Evolutionary conservation across 352 stramenopile species (phyloP).

Genomic region (Phytopythium boreale): DNA sequence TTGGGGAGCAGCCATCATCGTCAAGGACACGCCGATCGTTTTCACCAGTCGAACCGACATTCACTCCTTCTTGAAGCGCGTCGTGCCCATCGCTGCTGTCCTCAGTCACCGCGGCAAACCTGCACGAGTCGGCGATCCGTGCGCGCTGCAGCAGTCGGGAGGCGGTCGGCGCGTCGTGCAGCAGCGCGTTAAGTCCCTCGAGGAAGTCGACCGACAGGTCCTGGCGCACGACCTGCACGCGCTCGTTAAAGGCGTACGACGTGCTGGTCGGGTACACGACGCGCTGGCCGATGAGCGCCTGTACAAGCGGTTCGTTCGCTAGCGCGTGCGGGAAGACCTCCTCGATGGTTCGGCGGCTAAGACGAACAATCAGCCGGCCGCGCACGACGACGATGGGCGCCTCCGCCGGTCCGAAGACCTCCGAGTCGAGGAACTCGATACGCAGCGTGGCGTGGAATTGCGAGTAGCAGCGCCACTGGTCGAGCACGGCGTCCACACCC

Average conservation of each 20-base stretch:
- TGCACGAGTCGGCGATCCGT: slow-evolving; percentile 32
- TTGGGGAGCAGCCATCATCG: not conserved
- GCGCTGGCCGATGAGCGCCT: slow-evolving; percentile 47
- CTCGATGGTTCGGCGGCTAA: slow-evolving; percentile 57
- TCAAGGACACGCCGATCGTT: not conserved
- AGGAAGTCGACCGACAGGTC: slow-evolving; percentile 60
- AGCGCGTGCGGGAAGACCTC: slow-evolving; percentile 67
- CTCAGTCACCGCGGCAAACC: slow-evolving; percentile 11
- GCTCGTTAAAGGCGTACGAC: slow-evolving; percentile 52
- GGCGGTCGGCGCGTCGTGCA: slow-evolving; percentile 23
- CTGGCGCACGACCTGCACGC: slow-evolving; percentile 46
- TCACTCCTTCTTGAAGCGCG: not conserved
- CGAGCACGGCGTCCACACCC: slow-evolving; percentile 37
- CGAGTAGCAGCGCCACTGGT: slow-evolving; percentile 66
- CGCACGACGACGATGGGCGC: slow-evolving; percentile 50
- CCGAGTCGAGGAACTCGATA: slow-evolving; percentile 25
- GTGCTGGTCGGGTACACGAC: slow-evolving; percentile 55
- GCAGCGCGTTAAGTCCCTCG: slow-evolving; percentile 33
- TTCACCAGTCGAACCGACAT: not conserved
- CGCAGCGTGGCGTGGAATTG: slow-evolving; percentile 43
- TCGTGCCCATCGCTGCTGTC: not conserved
- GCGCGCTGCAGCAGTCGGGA: slow-evolving; percentile 30
- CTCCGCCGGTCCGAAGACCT: slow-evolving; percentile 45
- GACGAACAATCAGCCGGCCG: slow-evolving; percentile 32
- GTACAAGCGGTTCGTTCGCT: slow-evolving; percentile 45